Evolutionary conservation across 306 rosid species (phyloP).

Genomic region (Vicia sativa): DNA sequence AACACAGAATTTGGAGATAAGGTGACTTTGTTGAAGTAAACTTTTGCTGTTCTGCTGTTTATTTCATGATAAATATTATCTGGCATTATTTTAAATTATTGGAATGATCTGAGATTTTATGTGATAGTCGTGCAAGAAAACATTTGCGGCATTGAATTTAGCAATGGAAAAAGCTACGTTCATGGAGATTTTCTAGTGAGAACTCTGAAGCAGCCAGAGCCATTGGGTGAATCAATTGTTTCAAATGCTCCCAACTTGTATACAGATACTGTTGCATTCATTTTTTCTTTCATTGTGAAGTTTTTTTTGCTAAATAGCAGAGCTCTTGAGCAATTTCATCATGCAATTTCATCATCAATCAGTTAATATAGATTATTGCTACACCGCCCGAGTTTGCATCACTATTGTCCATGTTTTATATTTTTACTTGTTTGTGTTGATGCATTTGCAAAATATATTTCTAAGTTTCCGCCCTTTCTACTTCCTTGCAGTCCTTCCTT

Average conservation of each 20-base stretch:
- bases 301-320: conserved; percentile 24
- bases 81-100: neutral
- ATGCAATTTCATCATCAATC: conserved; percentile 11
- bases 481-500: conserved; percentile 71
- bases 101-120: conserved; percentile 25
- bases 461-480: neutral
- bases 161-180: conserved; percentile 14
- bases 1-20: conserved; percentile 20
- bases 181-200: conserved; percentile 30
- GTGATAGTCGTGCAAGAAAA: conserved; percentile 28
- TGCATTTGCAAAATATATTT: conserved; percentile 21
- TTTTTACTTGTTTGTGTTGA: neutral
- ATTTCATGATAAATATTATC: neutral
- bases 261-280: conserved; percentile 20
- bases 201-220: conserved; percentile 27
- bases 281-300: conserved; percentile 21
- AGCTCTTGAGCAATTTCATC: no score
- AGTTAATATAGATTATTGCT: conserved; percentile 1
- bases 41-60: neutral
- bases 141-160: conserved; percentile 24
- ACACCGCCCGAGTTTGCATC: conserved; percentile 2
- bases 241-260: conserved; percentile 22
- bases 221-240: conserved; percentile 18
- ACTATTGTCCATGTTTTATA: conserved; percentile 17
- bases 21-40: neutral